These are phyloP conservation scores for Takashimella tepidaria DNA, from an alignment of 1,284 basidiomycete genomes.

Conservation along the genomic window DNA sequence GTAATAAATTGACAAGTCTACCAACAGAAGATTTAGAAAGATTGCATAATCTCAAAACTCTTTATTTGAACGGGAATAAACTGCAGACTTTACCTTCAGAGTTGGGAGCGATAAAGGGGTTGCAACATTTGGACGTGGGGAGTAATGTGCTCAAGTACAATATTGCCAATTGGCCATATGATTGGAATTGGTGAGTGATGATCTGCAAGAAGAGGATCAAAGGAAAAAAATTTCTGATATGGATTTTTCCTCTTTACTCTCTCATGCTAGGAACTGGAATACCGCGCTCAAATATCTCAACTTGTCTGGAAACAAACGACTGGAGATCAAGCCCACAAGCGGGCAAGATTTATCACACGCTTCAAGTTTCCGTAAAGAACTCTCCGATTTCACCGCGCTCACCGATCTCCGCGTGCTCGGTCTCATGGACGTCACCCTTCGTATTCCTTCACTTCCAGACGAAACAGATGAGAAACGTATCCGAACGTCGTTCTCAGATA, in stretches of 20 bases:
- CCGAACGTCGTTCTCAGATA: constrained; percentile 82
- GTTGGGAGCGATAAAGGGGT: constrained; percentile 71
- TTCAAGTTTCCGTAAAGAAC: constrained; percentile 48
- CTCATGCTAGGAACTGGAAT: constrained; percentile 83
- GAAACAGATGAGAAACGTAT: constrained; percentile 88
- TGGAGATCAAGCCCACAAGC: constrained; percentile 73
- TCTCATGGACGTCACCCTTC: constrained; percentile 95
- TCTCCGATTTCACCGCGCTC: constrained; percentile 84
- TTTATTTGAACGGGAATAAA: constrained; percentile 93
- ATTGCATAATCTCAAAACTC: constrained; percentile 61
- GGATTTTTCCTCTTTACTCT: background rate
- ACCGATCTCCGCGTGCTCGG: constrained; percentile 80
- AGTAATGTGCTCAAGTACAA: constrained; percentile 96
- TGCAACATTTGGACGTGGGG: constrained; percentile 86
- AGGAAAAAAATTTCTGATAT: constrained; percentile 1
- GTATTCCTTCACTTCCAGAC: constrained; percentile 77
- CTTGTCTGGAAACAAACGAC: constrained; percentile 76
- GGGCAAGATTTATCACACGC: constrained; percentile 48
- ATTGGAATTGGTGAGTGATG: constrained; percentile 90
- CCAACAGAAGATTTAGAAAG: constrained; percentile 80
- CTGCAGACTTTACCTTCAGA: constrained; percentile 89
- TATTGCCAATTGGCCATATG: constrained; percentile 97
- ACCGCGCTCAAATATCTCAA: constrained; percentile 85
- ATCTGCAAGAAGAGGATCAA: background rate
- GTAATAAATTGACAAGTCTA: constrained; percentile 84